Evolutionary conservation across 495 filamentous ascomycete genomes (phyloP).

Genomic region (Daldinia caldariorum): DNA sequence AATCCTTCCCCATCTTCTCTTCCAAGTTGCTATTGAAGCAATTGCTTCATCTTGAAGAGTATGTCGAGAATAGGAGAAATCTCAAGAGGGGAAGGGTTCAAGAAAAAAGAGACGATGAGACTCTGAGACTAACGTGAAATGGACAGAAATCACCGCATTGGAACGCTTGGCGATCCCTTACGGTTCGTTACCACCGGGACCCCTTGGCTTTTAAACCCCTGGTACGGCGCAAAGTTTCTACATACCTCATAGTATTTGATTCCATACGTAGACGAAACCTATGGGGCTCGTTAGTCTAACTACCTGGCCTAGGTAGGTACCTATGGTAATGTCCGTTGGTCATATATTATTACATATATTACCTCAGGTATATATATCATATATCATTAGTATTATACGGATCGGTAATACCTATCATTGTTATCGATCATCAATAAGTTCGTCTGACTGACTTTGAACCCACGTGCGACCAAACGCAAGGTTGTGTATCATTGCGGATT

Average conservation of each 20-base stretch:
- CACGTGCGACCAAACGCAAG: no score
- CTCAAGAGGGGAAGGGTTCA: background rate
- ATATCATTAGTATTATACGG: no score
- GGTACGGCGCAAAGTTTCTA: conserved; percentile 1
- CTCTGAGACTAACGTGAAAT: conserved; percentile 16
- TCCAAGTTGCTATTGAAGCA: background rate
- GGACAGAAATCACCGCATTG: conserved; percentile 18
- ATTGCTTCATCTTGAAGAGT: background rate
- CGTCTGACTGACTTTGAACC: no score
- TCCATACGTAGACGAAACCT: conserved; percentile 1
- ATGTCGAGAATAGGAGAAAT: background rate
- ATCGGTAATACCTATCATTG: background rate
- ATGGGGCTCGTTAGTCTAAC: background rate
- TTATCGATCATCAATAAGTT: background rate
- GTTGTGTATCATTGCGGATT: background rate
- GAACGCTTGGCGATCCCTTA: conserved; percentile 10
- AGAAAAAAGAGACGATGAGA: background rate
- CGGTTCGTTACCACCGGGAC: conserved; percentile 32
- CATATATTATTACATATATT: background rate
- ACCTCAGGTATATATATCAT: no score
- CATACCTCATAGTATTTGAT: conserved; percentile 1
- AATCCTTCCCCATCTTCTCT: background rate
- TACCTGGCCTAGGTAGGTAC: no score
- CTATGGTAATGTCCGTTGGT: background rate
- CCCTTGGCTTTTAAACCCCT: conserved; percentile 23